Conservation (phyloP, 2,329 filamentous ascomycete genomes). For the Coniochaeta sp. region DNA sequence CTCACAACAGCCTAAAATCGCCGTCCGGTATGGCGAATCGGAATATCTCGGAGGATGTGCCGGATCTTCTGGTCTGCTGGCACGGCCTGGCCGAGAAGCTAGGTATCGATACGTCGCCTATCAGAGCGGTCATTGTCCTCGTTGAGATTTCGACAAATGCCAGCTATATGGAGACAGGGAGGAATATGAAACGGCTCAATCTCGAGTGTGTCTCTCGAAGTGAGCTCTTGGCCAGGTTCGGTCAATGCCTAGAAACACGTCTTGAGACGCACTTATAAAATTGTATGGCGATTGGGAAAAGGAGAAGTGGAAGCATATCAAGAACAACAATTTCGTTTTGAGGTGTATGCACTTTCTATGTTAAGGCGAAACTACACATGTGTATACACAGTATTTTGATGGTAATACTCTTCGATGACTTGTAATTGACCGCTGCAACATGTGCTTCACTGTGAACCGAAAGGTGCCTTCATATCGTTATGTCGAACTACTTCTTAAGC, state of each 20-base stretch:
- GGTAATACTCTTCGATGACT: too few species aligned
- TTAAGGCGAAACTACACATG: neutral
- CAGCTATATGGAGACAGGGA: conserved; percentile 8
- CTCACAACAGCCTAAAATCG: conserved; percentile 14
- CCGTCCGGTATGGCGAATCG: conserved; percentile 11
- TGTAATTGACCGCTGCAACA: too few species aligned
- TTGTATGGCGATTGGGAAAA: neutral
- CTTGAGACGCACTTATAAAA: neutral
- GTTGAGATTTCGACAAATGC: conserved; percentile 12
- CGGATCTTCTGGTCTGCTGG: conserved; percentile 14
- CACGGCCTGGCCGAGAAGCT: conserved; percentile 12
- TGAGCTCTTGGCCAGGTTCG: conserved; percentile 3
- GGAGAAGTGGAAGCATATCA: neutral
- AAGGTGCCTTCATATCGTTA: too few species aligned
- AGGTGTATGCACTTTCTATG: too few species aligned
- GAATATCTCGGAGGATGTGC: conserved; percentile 16
- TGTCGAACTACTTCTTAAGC: too few species aligned
- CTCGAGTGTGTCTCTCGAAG: conserved; percentile 3
- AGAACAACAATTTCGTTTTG: too few species aligned
- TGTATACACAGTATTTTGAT: too few species aligned
- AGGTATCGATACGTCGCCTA: conserved; percentile 12
- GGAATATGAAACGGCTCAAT: conserved; percentile 8
- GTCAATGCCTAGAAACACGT: neutral
- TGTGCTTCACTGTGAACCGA: too few species aligned
- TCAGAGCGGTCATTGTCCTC: conserved; percentile 11